Evolutionary conservation across 108 stramenopile species (phyloP), one percentile per base, ranked within the genome.

Genomic region (Nitzschia sp.): DNA sequence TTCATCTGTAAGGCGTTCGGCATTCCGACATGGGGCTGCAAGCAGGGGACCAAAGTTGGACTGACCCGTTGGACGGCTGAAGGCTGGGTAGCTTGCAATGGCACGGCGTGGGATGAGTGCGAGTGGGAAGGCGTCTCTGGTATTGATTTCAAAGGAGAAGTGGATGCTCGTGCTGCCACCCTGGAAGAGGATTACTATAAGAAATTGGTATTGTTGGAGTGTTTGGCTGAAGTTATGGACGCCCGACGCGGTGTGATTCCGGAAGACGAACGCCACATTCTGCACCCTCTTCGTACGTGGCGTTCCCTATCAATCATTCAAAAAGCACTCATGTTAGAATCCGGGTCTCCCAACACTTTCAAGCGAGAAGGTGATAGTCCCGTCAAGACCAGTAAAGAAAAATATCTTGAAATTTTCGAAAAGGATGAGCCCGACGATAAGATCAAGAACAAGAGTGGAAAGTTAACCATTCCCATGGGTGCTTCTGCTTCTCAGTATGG

Each of bases 1-100:
- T 76, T 76, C 54, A 59, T 73, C 46, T 51, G 46, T 38, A 66
- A 76, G 48, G 54, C 72, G n/a, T 80, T 80, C 62, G 83, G 83
- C 21, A 76, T 78, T 18, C 83, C 83, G 9, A 78, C 73, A n/a
- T 85, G 84, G 84, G 84, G 84, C 15, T 56, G 47, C 33, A 68
- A 58, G 47, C 75, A 75, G 32, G 60, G 61, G 8, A 55, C 54
- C 28, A 46, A 66, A 61, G 70, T 63, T 1, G 78, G 59, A 6
- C 28, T 76, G 9, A 70, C 70, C 3, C 69, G 76, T 1, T 82
- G 80, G 80, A 81, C 77, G 4, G 46, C 74, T 0, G 29, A 46
- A 4, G 80, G 80, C 8, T 85, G 84, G 84, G 60, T 47, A 25
- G 57, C 69, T 2, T 47, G 48, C 24, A 57, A 31, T 17, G 57